Conservation (phyloP, 352 stramenopile genomes). For the Phytopythium oedochilum region DNA sequence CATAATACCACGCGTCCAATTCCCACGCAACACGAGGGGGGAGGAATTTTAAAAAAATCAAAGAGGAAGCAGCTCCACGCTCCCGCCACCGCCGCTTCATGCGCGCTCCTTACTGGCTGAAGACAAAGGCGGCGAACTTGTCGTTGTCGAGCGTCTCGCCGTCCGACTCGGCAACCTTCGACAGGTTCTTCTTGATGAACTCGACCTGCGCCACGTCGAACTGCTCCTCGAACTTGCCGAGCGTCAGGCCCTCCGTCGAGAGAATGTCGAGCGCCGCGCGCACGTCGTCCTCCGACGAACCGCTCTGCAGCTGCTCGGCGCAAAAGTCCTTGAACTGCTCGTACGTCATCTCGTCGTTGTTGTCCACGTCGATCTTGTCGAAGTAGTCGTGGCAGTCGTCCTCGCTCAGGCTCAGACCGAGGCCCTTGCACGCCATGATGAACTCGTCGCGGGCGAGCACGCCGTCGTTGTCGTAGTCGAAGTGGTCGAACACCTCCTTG, state of each 20-base stretch:
- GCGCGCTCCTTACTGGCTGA: conserved; percentile 50
- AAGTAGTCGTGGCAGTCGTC: conserved; percentile 88
- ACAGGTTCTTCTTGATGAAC: conserved; percentile 77
- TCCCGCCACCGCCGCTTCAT: background rate
- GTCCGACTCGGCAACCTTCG: conserved; percentile 42
- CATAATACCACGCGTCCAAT: background rate
- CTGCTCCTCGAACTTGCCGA: conserved; percentile 76
- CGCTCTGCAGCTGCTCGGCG: conserved; percentile 85
- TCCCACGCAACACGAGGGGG: background rate
- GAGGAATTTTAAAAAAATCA: background rate
- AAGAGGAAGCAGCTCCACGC: background rate
- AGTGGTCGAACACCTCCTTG: conserved; percentile 89
- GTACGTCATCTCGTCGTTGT: conserved; percentile 84
- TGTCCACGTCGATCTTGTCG: conserved; percentile 78
- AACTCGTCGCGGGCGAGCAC: conserved; percentile 86
- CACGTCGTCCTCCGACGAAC: conserved; percentile 80
- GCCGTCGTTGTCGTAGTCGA: conserved; percentile 85
- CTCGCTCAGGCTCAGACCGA: conserved; percentile 82
- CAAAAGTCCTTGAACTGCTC: conserved; percentile 85
- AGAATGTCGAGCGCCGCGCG: conserved; percentile 80
- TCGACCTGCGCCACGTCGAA: conserved; percentile 72
- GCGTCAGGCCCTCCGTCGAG: conserved; percentile 59
- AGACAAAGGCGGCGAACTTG: conserved; percentile 79
- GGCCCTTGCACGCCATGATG: conserved; percentile 88
- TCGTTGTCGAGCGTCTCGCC: conserved; percentile 60